A percentile compares a stretch with the other conserved stretches of the same genome.
Conservation (phyloP, 2,329 filamentous ascomycete species). For the Aspergillus texensis region DNA sequence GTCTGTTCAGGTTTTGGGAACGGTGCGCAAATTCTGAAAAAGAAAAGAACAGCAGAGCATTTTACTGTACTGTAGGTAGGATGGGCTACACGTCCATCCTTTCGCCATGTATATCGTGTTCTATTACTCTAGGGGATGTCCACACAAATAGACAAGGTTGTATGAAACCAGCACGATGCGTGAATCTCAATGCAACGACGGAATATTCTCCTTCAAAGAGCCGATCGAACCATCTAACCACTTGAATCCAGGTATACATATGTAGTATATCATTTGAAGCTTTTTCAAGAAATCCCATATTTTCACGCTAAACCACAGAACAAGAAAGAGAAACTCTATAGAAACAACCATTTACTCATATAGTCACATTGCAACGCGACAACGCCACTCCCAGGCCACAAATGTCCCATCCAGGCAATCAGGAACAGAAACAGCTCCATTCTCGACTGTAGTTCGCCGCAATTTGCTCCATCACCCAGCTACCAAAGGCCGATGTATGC, state of each 20-base stretch:
- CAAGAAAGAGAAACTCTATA: not conserved
- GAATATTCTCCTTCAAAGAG: not conserved
- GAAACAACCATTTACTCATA: not conserved
- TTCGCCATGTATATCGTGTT: slow-evolving; percentile 1
- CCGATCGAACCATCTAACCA: not conserved
- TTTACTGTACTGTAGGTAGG: slow-evolving; percentile 2
- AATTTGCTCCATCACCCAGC: not conserved
- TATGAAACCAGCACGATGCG: not conserved
- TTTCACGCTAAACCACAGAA: not conserved
- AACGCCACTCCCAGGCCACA: not conserved
- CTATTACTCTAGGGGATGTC: not conserved
- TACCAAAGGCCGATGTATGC: not conserved
- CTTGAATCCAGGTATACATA: not conserved
- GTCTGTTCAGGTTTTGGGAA: slow-evolving; percentile 4
- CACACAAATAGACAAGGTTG: slow-evolving; percentile 6
- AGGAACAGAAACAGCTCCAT: not conserved
- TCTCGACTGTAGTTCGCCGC: not conserved
- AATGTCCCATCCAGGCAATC: not conserved
- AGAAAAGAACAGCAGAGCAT: slow-evolving; percentile 3
- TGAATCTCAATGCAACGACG: not conserved
- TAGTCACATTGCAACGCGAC: not conserved
- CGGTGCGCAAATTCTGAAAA: not conserved
- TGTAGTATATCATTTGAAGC: not conserved
- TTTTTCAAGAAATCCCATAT: not conserved
- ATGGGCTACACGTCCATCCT: not conserved